phyloP scores from a whole-genome alignment of 129 eudicot species.

The Helichrysum umbraculigerum region DNA sequence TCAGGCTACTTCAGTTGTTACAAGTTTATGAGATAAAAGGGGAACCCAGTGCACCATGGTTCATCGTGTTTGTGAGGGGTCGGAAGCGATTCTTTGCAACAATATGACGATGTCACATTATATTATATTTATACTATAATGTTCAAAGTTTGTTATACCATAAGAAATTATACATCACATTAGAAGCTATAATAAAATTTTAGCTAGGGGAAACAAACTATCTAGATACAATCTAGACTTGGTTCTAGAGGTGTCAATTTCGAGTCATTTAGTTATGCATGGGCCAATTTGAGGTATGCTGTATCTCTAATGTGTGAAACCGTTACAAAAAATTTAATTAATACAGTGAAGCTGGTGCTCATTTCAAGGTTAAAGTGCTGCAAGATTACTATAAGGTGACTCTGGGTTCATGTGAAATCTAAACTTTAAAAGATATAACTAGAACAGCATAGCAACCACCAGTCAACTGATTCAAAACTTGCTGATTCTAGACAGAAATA shows the following conservation, averaged over 20 bases:
- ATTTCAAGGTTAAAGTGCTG: constrained; percentile 16
- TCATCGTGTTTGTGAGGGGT: background rate
- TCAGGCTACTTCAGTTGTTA: background rate
- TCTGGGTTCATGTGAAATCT: background rate
- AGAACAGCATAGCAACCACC: constrained; percentile 6
- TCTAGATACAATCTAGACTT: background rate
- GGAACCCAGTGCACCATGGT: background rate
- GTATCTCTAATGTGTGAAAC: background rate
- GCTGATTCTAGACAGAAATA: background rate
- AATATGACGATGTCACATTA: constrained; percentile 22
- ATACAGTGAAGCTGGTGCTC: background rate
- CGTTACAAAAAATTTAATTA: background rate
- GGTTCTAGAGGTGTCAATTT: background rate
- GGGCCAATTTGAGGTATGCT: background rate
- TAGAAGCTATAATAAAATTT: background rate
- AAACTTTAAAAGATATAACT: background rate
- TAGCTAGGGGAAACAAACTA: background rate
- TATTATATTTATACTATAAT: constrained; percentile 12
- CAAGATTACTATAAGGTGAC: constrained; percentile 4
- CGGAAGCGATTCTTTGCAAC: constrained; percentile 1
- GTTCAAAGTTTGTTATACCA: constrained; percentile 14
- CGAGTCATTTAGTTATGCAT: background rate
- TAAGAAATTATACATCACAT: constrained; percentile 2
- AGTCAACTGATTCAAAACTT: constrained; percentile 1
- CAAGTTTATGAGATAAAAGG: constrained; percentile 26